phyloP scores from a whole-genome alignment of 495 filamentous ascomycete genomes.

The Podospora bellae-mahoneyi region DNA sequence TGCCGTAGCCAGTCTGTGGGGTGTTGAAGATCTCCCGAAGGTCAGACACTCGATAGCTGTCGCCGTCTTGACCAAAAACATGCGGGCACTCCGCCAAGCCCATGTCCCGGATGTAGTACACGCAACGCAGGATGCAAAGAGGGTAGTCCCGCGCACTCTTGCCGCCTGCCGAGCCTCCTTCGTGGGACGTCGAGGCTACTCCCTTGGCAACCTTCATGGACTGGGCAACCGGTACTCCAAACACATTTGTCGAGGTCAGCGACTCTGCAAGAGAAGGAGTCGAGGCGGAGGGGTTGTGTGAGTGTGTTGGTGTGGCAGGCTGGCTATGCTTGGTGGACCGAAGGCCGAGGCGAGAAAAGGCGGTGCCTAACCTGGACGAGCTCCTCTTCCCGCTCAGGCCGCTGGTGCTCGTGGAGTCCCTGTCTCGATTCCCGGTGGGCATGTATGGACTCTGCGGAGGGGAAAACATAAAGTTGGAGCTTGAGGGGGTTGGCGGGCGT shows the following conservation, averaged over 20 bases:
- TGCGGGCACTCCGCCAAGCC: slow-evolving; percentile 32
- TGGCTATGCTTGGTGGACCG: slow-evolving; percentile 6
- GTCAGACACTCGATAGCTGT: slow-evolving; percentile 30
- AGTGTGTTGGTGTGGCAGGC: background rate
- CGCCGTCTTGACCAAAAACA: slow-evolving; percentile 39
- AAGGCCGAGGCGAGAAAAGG: slow-evolving; percentile 28
- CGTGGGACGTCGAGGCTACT: slow-evolving; percentile 37
- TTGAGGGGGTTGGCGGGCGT: slow-evolving; percentile 13
- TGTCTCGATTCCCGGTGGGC: background rate
- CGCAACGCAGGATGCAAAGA: slow-evolving; percentile 43
- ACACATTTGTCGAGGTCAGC: slow-evolving; percentile 29
- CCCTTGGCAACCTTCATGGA: slow-evolving; percentile 43
- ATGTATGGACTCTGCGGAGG: background rate
- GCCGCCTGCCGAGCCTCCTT: slow-evolving; percentile 27
- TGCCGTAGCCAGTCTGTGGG: slow-evolving; percentile 37
- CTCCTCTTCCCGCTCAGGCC: slow-evolving; percentile 9
- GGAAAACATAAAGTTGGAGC: slow-evolving; percentile 1
- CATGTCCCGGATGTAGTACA: slow-evolving; percentile 40
- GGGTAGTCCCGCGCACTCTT: slow-evolving; percentile 38
- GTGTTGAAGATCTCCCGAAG: slow-evolving; percentile 38
- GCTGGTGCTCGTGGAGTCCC: background rate
- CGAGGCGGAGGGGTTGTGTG: slow-evolving; percentile 10
- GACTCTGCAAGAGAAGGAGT: slow-evolving; percentile 18
- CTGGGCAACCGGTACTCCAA: slow-evolving; percentile 37
- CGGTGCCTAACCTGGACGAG: slow-evolving; percentile 33